Conservation (phyloP, 371 early-diverging fungal species). For the Coemansia sp. region DNA sequence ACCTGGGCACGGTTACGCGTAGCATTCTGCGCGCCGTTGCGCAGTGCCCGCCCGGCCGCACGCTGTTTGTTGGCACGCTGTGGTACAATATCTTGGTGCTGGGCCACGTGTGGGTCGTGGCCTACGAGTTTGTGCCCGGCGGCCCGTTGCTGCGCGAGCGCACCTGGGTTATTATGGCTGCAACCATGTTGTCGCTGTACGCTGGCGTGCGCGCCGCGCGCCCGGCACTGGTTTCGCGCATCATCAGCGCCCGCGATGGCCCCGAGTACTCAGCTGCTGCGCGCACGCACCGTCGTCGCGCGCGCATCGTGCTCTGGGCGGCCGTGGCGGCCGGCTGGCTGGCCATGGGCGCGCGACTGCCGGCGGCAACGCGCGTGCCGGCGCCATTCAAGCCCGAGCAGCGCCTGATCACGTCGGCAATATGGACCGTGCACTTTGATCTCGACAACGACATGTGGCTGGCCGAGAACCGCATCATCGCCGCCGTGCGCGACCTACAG, state of each 20-base stretch:
- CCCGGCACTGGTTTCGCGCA: conserved; percentile 23
- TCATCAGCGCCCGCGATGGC: neutral
- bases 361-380: conserved; percentile 53
- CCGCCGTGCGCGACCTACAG: conserved; percentile 72
- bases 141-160: conserved; percentile 73
- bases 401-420: conserved; percentile 73
- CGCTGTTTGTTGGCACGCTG: conserved; percentile 61
- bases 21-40: conserved; percentile 59
- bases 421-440: conserved; percentile 88
- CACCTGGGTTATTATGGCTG: conserved; percentile 64
- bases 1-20: conserved; percentile 63
- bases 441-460: conserved; percentile 84
- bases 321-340: conserved; percentile 26
- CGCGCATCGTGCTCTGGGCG: conserved; percentile 20
- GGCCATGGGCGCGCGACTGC: conserved; percentile 47
- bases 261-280: neutral
- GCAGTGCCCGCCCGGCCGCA: conserved; percentile 66
- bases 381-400: conserved; percentile 63
- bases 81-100: conserved; percentile 68
- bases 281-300: conserved; percentile 16
- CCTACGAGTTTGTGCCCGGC: conserved; percentile 82
- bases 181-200: conserved; percentile 46
- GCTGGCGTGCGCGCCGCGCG: conserved; percentile 46
- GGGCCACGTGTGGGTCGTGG: conserved; percentile 78
- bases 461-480: conserved; percentile 71